A percentile compares a stretch with the other conserved stretches of the same genome.
These are phyloP conservation scores for Leptographium wingfieldii DNA, from an alignment of 2,329 filamentous ascomycete species.

Conservation along the genomic window DNA sequence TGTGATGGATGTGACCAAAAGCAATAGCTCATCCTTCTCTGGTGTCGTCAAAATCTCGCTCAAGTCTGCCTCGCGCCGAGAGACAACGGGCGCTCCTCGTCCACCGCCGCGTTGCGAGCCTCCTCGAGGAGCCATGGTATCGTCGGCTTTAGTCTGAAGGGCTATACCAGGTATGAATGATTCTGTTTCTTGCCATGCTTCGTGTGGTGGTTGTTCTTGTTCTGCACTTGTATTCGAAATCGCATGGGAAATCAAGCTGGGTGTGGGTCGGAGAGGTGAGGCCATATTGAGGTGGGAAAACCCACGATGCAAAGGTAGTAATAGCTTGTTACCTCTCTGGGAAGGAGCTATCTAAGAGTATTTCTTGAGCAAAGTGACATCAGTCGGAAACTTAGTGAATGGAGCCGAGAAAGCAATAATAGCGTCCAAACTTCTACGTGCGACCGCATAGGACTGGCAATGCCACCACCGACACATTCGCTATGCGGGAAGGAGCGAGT, in stretches of 20 bases:
- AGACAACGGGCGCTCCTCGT: slow-evolving; percentile 8
- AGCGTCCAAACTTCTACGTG: neutral
- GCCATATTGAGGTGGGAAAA: neutral
- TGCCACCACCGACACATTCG: neutral
- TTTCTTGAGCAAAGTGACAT: neutral
- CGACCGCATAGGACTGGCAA: neutral
- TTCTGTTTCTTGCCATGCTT: neutral
- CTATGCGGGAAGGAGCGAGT: neutral
- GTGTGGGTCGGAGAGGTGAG: neutral
- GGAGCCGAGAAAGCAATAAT: neutral
- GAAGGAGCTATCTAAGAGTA: neutral
- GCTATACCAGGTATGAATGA: neutral
- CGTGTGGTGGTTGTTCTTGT: neutral
- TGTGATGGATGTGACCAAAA: slow-evolving; percentile 37
- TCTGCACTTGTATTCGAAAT: neutral
- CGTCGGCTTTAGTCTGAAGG: neutral
- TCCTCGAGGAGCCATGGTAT: slow-evolving; percentile 8
- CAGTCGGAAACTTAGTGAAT: neutral
- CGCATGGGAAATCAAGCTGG: neutral
- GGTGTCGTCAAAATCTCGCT: slow-evolving; percentile 32
- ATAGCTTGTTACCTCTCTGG: neutral
- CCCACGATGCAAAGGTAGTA: neutral
- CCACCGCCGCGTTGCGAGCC: slow-evolving; percentile 7
- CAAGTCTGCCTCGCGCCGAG: slow-evolving; percentile 36
- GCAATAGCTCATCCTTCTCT: slow-evolving; percentile 39